Evolutionary conservation across 148 eudicot genomes (phyloP).

Genomic region (Nepenthes mirabilis): DNA sequence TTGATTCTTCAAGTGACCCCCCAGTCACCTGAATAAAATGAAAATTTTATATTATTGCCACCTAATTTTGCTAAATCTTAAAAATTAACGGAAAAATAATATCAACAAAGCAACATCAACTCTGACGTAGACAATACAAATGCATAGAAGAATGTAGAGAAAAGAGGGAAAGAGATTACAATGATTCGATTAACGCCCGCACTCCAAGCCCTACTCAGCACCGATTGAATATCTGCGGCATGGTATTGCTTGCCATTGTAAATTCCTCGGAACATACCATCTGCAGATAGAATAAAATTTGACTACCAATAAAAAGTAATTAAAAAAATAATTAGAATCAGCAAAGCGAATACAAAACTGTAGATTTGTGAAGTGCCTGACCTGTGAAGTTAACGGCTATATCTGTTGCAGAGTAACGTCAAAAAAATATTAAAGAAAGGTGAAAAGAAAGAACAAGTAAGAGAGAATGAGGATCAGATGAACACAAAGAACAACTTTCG

Average conservation of each 20-base stretch:
- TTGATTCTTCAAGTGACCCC: constrained; percentile 94
- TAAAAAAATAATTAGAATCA: background rate
- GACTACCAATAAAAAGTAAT: background rate
- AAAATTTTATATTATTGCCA: constrained; percentile 2
- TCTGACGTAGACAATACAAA: constrained; percentile 2
- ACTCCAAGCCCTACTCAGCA: constrained; percentile 74
- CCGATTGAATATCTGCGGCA: constrained; percentile 34
- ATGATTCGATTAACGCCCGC: constrained; percentile 90
- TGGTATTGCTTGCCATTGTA: constrained; percentile 69
- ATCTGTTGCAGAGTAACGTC: constrained; percentile 28
- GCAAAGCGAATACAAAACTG: background rate
- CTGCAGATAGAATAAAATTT: constrained; percentile 14
- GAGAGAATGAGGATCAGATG: background rate
- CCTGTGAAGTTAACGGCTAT: constrained; percentile 98
- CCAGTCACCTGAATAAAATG: constrained; percentile 70
- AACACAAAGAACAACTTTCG: background rate
- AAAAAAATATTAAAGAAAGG: constrained; percentile 1
- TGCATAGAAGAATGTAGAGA: background rate
- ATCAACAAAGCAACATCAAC: background rate
- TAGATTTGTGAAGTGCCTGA: constrained; percentile 10
- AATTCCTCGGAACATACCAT: constrained; percentile 88
- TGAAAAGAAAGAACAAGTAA: constrained; percentile 4
- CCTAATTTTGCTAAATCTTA: background rate
- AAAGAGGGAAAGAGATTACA: constrained; percentile 23
- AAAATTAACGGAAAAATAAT: constrained; percentile 1